Base-by-base conservation (phyloP, 164 flowering plant genomes). In the Hamamelis virginiana region DNA sequence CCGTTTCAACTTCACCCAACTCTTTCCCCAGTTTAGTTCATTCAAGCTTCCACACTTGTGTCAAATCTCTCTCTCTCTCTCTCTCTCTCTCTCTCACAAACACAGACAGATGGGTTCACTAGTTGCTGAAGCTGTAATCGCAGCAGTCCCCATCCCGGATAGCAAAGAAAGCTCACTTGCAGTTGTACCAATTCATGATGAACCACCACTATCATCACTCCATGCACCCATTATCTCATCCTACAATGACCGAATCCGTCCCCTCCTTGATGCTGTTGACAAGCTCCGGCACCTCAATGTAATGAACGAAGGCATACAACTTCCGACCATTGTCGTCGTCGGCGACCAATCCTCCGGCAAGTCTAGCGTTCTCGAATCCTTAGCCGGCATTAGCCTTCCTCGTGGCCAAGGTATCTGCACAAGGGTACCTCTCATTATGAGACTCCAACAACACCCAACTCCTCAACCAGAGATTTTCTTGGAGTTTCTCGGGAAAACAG, bases 341-440 rank as follows among this genome's bases (percentile, higher is more conserved):
- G 76, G 72, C 10, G 76, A 73, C 38, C 76, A 73, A n/a, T 73
- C 81, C 0, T 78, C 81, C 5, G 81, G 81, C 12, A 76, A 76
- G 51, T 76, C 79, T 12, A 76, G 76, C 23, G 79, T 76, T 33
- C 75, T 75, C 2, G 79, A 76, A 58, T 79, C 82, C 25, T 73
- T 79, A 1, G 77, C 79, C 4, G 79, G 82, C 26, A 73, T 79
- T 28, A 75, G n/a, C n/a, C n/a, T n/a, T n/a, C n/a, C n/a, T n/a
- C n/a, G n/a, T n/a, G n/a, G n/a, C n/a, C n/a, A n/a, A 68, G n/a
- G n/a, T 8, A 78, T 78, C n/a, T 75, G 81, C 69, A 79, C 82
- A 18, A 57, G 82, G 19, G 82, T 75, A 4, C 79, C 79, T 18
- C 65, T 79, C 57, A 76, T 79, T 21, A 70, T 66, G 73, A 41